Evolutionary conservation across 441 rosid species (phyloP).

Genomic region (Populus hybrid): DNA sequence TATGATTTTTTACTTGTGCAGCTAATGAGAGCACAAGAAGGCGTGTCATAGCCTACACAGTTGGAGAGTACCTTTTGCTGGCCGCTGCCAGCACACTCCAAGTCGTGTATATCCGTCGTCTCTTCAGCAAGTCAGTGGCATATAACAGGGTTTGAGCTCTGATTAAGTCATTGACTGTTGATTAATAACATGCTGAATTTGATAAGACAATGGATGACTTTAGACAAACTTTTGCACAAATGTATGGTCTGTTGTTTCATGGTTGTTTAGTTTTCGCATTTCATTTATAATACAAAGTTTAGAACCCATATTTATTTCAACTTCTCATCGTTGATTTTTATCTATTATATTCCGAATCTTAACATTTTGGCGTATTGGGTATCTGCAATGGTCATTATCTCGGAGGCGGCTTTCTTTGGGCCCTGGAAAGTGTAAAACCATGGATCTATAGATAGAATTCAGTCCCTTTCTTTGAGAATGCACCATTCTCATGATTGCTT

Average conservation of each 20-base stretch:
- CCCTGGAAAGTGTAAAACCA: not conserved
- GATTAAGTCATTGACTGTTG: conserved; percentile 14
- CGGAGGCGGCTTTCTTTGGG: not conserved
- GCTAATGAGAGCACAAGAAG: conserved; percentile 93
- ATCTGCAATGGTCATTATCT: not conserved
- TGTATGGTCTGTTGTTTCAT: not conserved
- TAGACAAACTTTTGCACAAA: conserved; percentile 2
- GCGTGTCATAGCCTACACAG: conserved; percentile 81
- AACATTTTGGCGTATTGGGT: not conserved
- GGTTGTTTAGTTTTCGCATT: conserved; percentile 5
- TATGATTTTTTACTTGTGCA: conserved; percentile 34
- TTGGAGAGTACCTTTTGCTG: conserved; percentile 71
- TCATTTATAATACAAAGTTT: conserved; percentile 1
- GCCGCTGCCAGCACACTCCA: conserved; percentile 73
- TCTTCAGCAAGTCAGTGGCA: conserved; percentile 93
- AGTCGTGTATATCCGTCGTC: conserved; percentile 77
- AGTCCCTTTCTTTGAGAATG: not conserved
- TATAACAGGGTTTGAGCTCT: conserved; percentile 71
- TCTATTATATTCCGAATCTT: not conserved
- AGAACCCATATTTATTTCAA: not conserved
- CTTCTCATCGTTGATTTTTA: not conserved
- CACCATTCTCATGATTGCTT: not conserved
- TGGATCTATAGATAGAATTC: not conserved
- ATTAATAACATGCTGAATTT: conserved; percentile 12
- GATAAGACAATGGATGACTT: conserved; percentile 6